phyloP scores from a whole-genome alignment of 805 yeast genomes.

The Saccharomycopsis microspora region DNA sequence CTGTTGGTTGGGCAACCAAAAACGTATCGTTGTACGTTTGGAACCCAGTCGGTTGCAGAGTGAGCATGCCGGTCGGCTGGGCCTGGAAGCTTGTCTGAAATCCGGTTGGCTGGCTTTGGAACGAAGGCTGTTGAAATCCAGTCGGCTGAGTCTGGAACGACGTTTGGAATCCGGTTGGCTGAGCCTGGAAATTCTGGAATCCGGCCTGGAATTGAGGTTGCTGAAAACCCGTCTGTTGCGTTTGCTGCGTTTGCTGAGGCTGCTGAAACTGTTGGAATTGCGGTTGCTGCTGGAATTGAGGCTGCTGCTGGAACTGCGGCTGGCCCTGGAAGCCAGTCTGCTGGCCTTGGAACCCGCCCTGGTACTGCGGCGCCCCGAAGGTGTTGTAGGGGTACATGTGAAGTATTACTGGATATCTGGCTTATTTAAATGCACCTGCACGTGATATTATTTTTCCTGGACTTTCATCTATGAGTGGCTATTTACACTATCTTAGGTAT shows the following conservation, averaged over 20 bases:
- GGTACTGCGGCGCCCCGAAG: slow-evolving; percentile 1
- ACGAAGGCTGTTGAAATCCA: slow-evolving; percentile 17
- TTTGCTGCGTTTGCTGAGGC: slow-evolving; percentile 6
- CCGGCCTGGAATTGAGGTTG: slow-evolving; percentile 11
- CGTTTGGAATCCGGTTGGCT: slow-evolving; percentile 18
- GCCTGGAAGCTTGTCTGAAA: slow-evolving; percentile 16
- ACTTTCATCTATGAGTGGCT: too few species aligned
- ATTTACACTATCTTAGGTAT: too few species aligned
- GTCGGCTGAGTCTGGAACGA: slow-evolving; percentile 23
- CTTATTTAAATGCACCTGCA: too few species aligned
- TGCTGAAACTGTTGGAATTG: slow-evolving; percentile 18
- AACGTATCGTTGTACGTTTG: slow-evolving; percentile 15
- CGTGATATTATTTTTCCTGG: too few species aligned
- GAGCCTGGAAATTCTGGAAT: slow-evolving; percentile 16
- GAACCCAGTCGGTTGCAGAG: slow-evolving; percentile 23
- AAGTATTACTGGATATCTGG: too few species aligned
- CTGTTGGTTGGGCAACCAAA: slow-evolving; percentile 30
- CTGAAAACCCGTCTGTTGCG: slow-evolving; percentile 4
- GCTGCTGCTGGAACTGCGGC: background rate
- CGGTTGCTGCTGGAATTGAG: slow-evolving; percentile 15
- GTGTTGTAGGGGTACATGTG: slow-evolving; percentile 1
- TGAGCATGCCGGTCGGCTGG: slow-evolving; percentile 20
- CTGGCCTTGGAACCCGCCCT: background rate
- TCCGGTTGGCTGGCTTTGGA: slow-evolving; percentile 24
- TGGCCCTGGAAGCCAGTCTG: slow-evolving; percentile 4